Evolutionary conservation across 495 filamentous ascomycete genomes (phyloP).

Genomic region (Schizothecium vesticola): DNA sequence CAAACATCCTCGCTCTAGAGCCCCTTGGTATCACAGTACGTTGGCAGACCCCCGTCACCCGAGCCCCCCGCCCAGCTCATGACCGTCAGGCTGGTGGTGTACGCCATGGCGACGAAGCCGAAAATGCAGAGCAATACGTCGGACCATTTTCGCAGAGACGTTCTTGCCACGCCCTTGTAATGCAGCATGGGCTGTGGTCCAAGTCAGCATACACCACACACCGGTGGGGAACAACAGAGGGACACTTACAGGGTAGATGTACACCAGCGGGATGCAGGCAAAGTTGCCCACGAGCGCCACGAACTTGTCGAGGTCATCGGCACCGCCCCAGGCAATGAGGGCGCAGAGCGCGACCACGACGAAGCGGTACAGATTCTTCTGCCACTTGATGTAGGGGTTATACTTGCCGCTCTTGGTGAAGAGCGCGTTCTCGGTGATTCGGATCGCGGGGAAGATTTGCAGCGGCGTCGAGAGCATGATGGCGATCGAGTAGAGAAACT

Average conservation of each 20-base stretch:
- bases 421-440: conserved; percentile 60
- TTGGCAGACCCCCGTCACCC: conserved; percentile 34
- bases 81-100: conserved; percentile 81
- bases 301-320: conserved; percentile 93
- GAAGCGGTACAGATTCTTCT: conserved; percentile 96
- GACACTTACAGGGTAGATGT: conserved; percentile 85
- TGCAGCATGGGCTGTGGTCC: conserved; percentile 73
- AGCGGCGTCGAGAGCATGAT: conserved; percentile 91
- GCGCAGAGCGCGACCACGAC: conserved; percentile 82
- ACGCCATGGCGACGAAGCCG: conserved; percentile 78
- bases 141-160: conserved; percentile 53
- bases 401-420: conserved; percentile 84
- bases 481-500: conserved; percentile 90
- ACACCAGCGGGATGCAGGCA: conserved; percentile 94
- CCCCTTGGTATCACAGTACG: conserved; percentile 44
- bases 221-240: background rate
- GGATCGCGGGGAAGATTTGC: conserved; percentile 95
- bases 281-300: conserved; percentile 94
- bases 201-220: conserved; percentile 16
- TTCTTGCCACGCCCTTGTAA: conserved; percentile 68
- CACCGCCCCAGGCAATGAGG: conserved; percentile 82
- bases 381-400: conserved; percentile 94
- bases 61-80: conserved; percentile 64
- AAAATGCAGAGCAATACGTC: conserved; percentile 75
- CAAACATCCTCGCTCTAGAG: background rate